A percentile compares a stretch with the other conserved stretches of the same genome.
These are phyloP conservation scores for Debaryomyces robertsiae DNA, from an alignment of 1,139 yeast species.

Conservation along the genomic window DNA sequence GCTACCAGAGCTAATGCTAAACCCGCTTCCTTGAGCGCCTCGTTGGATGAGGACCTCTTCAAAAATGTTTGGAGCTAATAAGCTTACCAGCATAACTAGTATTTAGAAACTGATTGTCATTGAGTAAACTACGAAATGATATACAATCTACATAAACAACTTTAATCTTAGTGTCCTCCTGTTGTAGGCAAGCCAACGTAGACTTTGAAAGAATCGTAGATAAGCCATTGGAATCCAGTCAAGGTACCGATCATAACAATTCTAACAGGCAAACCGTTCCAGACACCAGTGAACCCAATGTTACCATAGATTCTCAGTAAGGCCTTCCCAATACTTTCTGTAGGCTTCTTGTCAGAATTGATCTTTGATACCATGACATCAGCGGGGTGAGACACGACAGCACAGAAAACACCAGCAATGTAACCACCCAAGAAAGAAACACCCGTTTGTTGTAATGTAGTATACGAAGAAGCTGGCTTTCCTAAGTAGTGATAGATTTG, in stretches of 20 bases:
- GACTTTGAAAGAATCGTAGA: slow-evolving; percentile 92
- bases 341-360: slow-evolving; percentile 69
- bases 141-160: slow-evolving; percentile 8
- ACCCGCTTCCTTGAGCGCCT: slow-evolving; percentile 17
- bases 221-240: slow-evolving; percentile 95
- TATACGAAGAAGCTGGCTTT: slow-evolving; percentile 41
- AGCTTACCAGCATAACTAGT: not conserved
- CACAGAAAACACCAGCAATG: slow-evolving; percentile 95
- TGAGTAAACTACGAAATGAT: not conserved
- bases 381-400: slow-evolving; percentile 93
- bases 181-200: slow-evolving; percentile 90
- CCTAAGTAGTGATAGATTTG: slow-evolving; percentile 59
- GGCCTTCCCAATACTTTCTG: slow-evolving; percentile 69
- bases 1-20: slow-evolving; percentile 20
- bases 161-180: slow-evolving; percentile 54
- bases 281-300: slow-evolving; percentile 86
- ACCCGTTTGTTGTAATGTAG: slow-evolving; percentile 75
- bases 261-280: slow-evolving; percentile 95
- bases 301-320: slow-evolving; percentile 69
- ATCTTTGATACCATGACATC: slow-evolving; percentile 96
- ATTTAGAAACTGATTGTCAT: not conserved
- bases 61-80: slow-evolving; percentile 59
- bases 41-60: slow-evolving; percentile 48
- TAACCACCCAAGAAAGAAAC: slow-evolving; percentile 94
- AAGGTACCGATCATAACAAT: slow-evolving; percentile 95